A percentile compares a stretch with the other conserved stretches of the same genome.
These are phyloP conservation scores for Dendrobium catenatum DNA, from an alignment of 106 monocot species.

Conservation along the genomic window DNA sequence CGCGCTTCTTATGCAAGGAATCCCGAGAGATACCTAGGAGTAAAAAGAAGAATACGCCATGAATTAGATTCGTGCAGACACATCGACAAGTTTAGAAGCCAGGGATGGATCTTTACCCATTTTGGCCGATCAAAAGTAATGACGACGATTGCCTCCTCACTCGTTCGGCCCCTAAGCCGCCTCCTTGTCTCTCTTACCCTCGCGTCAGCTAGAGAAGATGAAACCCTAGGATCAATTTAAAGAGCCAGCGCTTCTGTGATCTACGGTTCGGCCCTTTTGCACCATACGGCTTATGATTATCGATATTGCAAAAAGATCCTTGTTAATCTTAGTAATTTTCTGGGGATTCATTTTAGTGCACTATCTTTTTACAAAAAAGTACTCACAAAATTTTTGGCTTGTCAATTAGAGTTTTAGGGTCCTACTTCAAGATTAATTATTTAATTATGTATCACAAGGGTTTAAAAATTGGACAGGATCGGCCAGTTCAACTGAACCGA, in stretches of 20 bases:
- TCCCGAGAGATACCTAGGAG: conserved; percentile 27
- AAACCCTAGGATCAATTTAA: conserved; percentile 8
- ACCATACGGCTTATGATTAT: background rate
- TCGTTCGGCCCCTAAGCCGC: background rate
- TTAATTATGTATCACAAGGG: too few relatives aligned
- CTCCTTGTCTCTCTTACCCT: background rate
- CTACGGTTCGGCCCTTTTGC: background rate
- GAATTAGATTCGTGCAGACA: background rate
- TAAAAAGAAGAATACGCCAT: background rate
- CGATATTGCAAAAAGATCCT: background rate
- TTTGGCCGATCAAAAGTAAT: background rate
- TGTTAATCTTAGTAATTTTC: background rate
- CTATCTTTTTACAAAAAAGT: too few relatives aligned
- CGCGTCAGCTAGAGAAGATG: background rate
- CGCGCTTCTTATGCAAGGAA: conserved; percentile 25
- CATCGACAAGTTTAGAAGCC: background rate
- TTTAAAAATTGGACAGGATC: too few relatives aligned
- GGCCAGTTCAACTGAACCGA: too few relatives aligned
- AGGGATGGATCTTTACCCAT: conserved; percentile 8
- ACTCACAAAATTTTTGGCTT: too few relatives aligned
- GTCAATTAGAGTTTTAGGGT: too few relatives aligned
- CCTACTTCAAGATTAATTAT: too few relatives aligned
- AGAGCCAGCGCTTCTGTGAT: background rate
- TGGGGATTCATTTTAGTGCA: background rate
- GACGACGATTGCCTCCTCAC: background rate